phyloP scores from a whole-genome alignment of 2,329 filamentous ascomycete genomes.

The Fusarium miscanthi region DNA sequence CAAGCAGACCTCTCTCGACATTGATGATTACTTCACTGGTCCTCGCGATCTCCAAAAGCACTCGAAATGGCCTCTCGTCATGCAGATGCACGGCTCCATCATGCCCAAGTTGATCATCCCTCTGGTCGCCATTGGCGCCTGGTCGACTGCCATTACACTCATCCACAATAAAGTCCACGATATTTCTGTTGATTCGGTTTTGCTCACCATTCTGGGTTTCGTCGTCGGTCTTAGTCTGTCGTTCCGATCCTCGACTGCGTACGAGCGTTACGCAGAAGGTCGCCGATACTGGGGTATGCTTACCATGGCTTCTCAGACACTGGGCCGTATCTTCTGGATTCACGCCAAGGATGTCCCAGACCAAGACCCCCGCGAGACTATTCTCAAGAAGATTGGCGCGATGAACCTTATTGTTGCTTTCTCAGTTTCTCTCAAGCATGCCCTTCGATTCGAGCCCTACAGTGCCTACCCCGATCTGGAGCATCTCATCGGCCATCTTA shows the following conservation, averaged over 20 bases:
- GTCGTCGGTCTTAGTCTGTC: conserved; percentile 82
- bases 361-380: conserved; percentile 68
- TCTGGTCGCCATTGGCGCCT: conserved; percentile 68
- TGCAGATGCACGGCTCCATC: conserved; percentile 81
- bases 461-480: conserved; percentile 79
- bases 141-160: conserved; percentile 73
- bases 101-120: conserved; percentile 80
- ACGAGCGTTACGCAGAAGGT: conserved; percentile 77
- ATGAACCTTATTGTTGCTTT: conserved; percentile 84
- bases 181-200: conserved; percentile 54
- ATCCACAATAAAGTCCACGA: conserved; percentile 58
- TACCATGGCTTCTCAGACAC: conserved; percentile 70
- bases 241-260: conserved; percentile 81
- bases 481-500: conserved; percentile 75
- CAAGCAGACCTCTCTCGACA: conserved; percentile 55
- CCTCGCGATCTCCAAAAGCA: conserved; percentile 78
- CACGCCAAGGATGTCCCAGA: conserved; percentile 70
- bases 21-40: conserved; percentile 72
- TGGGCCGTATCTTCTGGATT: conserved; percentile 86
- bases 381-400: conserved; percentile 77
- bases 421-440: conserved; percentile 82
- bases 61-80: conserved; percentile 80
- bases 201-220: conserved; percentile 83
- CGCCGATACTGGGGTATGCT: conserved; percentile 71
- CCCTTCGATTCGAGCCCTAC: conserved; percentile 85